These are phyloP conservation scores for Salvia rosmarinus DNA, from an alignment of 257 asterid species.

Conservation along the genomic window DNA sequence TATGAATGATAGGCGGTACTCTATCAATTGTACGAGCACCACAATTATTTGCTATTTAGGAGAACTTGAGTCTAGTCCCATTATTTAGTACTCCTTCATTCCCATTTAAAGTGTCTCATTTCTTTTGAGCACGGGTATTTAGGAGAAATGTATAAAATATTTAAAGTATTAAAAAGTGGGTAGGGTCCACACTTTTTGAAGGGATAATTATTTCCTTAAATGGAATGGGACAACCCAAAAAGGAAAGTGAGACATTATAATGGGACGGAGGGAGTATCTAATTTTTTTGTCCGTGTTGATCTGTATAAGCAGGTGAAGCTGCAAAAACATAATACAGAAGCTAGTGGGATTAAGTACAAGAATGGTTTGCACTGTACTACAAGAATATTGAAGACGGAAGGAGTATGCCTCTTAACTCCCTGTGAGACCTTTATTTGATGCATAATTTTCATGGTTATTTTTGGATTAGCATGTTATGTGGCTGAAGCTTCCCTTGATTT, in stretches of 20 bases:
- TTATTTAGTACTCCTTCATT: too few relatives aligned
- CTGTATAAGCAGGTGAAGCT: conserved; percentile 71
- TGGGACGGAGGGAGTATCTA: too few relatives aligned
- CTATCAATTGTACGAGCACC: background rate
- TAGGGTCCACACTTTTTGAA: too few relatives aligned
- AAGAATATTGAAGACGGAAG: conserved; percentile 84
- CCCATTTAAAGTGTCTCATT: too few relatives aligned
- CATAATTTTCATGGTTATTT: conserved; percentile 21
- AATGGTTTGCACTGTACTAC: conserved; percentile 77
- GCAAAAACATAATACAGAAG: conserved; percentile 84
- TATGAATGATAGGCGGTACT: background rate
- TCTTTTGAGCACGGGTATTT: too few relatives aligned
- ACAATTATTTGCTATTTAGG: background rate
- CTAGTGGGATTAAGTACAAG: conserved; percentile 69
- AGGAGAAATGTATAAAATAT: too few relatives aligned
- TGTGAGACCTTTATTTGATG: conserved; percentile 31
- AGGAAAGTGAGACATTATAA: too few relatives aligned
- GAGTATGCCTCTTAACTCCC: conserved; percentile 65
- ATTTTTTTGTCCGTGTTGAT: conserved; percentile 23
- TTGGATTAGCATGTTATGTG: background rate
- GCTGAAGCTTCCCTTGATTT: conserved; percentile 14
- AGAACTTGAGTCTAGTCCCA: background rate
- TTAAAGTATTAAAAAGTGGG: too few relatives aligned
- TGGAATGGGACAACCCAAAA: too few relatives aligned
- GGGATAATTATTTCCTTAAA: too few relatives aligned